A percentile compares a stretch with the other conserved stretches of the same genome.
These are phyloP conservation scores for Crithidia mellificae DNA, from an alignment of 208 protist species.

Conservation along the genomic window DNA sequence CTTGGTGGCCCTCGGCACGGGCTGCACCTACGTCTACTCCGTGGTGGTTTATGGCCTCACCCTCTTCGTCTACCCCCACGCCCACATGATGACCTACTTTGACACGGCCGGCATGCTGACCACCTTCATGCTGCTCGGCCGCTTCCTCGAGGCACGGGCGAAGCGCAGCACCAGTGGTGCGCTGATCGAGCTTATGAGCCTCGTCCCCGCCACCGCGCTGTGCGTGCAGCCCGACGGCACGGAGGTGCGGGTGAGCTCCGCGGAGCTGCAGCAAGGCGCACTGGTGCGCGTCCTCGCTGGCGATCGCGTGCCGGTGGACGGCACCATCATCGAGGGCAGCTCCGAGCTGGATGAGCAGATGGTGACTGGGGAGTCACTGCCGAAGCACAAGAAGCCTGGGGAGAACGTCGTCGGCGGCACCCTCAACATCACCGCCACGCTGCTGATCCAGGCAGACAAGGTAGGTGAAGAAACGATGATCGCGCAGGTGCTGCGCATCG, in stretches of 20 bases:
- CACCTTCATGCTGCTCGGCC: slow-evolving; percentile 96
- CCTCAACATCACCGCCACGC: slow-evolving; percentile 66
- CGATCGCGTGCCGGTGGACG: slow-evolving; percentile 93
- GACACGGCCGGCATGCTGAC: slow-evolving; percentile 95
- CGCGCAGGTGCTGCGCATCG: slow-evolving; percentile 94
- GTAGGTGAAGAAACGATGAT: slow-evolving; percentile 90
- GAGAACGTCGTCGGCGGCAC: slow-evolving; percentile 77
- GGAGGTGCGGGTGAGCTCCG: slow-evolving; percentile 41
- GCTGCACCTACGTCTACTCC: slow-evolving; percentile 79
- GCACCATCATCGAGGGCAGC: slow-evolving; percentile 73
- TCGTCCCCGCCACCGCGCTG: slow-evolving; percentile 57
- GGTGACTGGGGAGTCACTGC: slow-evolving; percentile 94
- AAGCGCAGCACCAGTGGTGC: slow-evolving; percentile 92
- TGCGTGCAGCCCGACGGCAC: slow-evolving; percentile 31
- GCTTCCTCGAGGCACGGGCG: slow-evolving; percentile 94
- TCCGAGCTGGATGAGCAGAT: slow-evolving; percentile 94
- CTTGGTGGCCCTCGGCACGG: slow-evolving; percentile 80
- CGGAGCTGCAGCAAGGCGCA: slow-evolving; percentile 44
- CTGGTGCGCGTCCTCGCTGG: slow-evolving; percentile 89
- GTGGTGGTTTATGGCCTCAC: slow-evolving; percentile 45
- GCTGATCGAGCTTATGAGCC: slow-evolving; percentile 83
- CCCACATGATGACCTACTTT: slow-evolving; percentile 87
- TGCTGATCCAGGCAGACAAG: slow-evolving; percentile 65
- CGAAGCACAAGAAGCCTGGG: slow-evolving; percentile 57
- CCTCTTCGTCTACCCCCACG: slow-evolving; percentile 21